Percentiles rank a stretch among this genome's conserved stretches.
Conservation (phyloP, 176 grass and related monocot genomes). For the Hordeum marinum region DNA sequence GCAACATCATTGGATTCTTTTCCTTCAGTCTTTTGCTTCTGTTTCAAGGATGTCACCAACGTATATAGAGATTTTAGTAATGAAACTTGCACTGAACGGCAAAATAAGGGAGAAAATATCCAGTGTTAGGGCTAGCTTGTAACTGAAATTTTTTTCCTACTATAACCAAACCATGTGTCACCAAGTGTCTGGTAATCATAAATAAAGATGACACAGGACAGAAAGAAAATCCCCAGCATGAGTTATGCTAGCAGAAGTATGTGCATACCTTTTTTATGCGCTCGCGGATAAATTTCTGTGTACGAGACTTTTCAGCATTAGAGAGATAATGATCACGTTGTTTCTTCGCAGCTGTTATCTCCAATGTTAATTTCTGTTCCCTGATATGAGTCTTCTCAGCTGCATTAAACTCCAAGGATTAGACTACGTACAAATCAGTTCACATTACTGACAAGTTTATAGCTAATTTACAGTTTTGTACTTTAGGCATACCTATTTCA, state of each 20-base stretch:
- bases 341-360: slow-evolving; percentile 93
- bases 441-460: neutral
- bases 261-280: slow-evolving; percentile 62
- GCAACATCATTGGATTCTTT: slow-evolving; percentile 1
- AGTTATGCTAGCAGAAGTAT: neutral
- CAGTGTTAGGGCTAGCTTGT: neutral
- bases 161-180: neutral
- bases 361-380: slow-evolving; percentile 85
- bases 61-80: slow-evolving; percentile 1
- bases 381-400: slow-evolving; percentile 65
- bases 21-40: slow-evolving; percentile 72
- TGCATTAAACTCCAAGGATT: slow-evolving; percentile 37
- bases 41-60: slow-evolving; percentile 26
- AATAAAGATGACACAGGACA: neutral
- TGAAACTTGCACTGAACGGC: neutral
- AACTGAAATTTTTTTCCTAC: neutral
- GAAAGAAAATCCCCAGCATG: neutral
- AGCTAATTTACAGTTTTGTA: neutral
- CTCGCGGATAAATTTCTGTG: slow-evolving; percentile 63
- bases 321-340: slow-evolving; percentile 83
- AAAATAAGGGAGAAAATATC: neutral
- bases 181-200: neutral
- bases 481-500: slow-evolving; percentile 58
- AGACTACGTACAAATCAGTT: neutral
- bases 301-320: slow-evolving; percentile 59